Conservation (phyloP, 2,329 filamentous ascomycete genomes). For the Aspergillus sp. region DNA sequence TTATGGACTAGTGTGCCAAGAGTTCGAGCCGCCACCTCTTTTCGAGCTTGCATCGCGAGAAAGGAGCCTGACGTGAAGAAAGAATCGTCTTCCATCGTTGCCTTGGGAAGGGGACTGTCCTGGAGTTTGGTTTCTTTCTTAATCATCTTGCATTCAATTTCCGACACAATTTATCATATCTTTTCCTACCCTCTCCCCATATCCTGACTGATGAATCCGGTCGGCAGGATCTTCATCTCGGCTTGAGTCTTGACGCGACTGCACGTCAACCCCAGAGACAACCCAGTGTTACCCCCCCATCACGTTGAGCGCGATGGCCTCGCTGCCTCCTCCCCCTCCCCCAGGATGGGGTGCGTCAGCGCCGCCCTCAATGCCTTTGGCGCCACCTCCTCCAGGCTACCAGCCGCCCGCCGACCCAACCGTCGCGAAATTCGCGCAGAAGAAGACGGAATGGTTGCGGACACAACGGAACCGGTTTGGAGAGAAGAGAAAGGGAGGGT, state of each 20-base stretch:
- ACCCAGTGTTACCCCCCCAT: conserved; percentile 18
- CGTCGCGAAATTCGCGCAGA: conserved; percentile 92
- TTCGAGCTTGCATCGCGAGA: conserved; percentile 28
- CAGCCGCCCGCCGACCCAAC: conserved; percentile 78
- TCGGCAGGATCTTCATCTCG: conserved; percentile 24
- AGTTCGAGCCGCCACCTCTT: conserved; percentile 39
- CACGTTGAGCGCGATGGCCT: conserved; percentile 52
- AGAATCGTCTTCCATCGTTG: conserved; percentile 24
- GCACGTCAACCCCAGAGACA: conserved; percentile 26
- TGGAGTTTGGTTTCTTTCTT: conserved; percentile 21
- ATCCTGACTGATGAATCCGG: conserved; percentile 18
- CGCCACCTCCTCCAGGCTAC: conserved; percentile 84
- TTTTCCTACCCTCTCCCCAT: not conserved
- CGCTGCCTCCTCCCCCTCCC: conserved; percentile 65
- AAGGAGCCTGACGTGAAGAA: conserved; percentile 18
- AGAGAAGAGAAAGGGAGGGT: conserved; percentile 94
- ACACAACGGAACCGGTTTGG: conserved; percentile 88
- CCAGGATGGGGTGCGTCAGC: conserved; percentile 61
- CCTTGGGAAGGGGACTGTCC: conserved; percentile 30
- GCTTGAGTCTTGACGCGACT: conserved; percentile 35
- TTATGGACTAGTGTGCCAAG: conserved; percentile 22
- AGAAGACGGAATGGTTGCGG: conserved; percentile 98
- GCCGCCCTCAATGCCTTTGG: conserved; percentile 53
- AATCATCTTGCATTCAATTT: conserved; percentile 11
- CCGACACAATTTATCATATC: conserved; percentile 2